Conservation (phyloP, 2,329 filamentous ascomycete species). For the Penicillium sp. region DNA sequence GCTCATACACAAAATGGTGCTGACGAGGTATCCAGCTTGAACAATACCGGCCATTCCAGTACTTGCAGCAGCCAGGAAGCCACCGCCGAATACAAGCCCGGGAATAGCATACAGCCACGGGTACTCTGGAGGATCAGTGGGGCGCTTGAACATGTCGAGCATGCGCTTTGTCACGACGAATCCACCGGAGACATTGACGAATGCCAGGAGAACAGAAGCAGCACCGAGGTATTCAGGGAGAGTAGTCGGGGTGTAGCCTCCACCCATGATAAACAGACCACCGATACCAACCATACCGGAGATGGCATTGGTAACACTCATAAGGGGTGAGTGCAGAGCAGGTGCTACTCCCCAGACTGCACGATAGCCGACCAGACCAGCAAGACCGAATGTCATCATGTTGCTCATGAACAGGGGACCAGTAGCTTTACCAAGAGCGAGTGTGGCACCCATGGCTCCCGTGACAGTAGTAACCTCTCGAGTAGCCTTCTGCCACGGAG, state of each 20-base stretch:
- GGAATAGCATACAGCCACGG: constrained; percentile 83
- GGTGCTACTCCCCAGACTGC: constrained; percentile 85
- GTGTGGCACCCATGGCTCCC: constrained; percentile 70
- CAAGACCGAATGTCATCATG: constrained; percentile 78
- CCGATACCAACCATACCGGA: constrained; percentile 88
- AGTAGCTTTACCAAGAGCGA: constrained; percentile 77
- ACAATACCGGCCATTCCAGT: constrained; percentile 82
- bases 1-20: constrained; percentile 79
- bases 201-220: constrained; percentile 76
- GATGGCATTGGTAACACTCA: constrained; percentile 93
- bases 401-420: constrained; percentile 85
- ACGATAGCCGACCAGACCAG: constrained; percentile 81
- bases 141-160: constrained; percentile 86
- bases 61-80: constrained; percentile 74
- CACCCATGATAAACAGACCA: constrained; percentile 84
- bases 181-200: constrained; percentile 83
- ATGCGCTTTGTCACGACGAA: constrained; percentile 92
- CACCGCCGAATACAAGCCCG: constrained; percentile 72
- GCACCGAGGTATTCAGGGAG: constrained; percentile 77
- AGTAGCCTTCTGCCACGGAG: constrained; percentile 76
- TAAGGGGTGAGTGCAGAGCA: constrained; percentile 80
- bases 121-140: constrained; percentile 84
- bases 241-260: constrained; percentile 73
- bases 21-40: constrained; percentile 82
- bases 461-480: constrained; percentile 74